These are phyloP conservation scores for Eimeria maxima DNA, from an alignment of 169 alveolate genomes.

Conservation along the genomic window DNA sequence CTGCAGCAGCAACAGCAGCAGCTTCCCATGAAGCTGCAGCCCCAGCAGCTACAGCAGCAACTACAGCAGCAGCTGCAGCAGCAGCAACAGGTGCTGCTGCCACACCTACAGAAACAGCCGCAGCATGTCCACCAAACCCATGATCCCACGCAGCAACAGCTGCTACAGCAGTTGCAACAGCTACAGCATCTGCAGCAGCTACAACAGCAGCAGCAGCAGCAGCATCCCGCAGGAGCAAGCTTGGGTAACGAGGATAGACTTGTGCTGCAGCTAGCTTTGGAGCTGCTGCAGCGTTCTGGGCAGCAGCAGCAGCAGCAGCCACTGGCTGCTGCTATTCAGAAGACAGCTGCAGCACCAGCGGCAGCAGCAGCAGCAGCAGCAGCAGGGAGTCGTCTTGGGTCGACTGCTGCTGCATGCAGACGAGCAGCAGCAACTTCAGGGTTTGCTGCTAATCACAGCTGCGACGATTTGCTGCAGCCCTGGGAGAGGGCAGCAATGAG, in stretches of 20 bases:
- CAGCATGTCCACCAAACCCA: too few relatives aligned
- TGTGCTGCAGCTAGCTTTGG: slow-evolving; percentile 39
- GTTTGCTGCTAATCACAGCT: background rate
- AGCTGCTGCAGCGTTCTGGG: slow-evolving; percentile 48
- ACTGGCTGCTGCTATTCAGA: too few relatives aligned
- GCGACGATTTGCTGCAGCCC: background rate
- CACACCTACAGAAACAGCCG: too few relatives aligned
- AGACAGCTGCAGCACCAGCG: background rate
- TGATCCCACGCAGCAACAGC: too few relatives aligned
- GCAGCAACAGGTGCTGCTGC: too few relatives aligned
- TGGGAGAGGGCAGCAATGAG: background rate
- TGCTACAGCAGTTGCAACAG: too few relatives aligned
- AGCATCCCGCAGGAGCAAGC: too few relatives aligned
- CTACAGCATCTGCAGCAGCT: too few relatives aligned
- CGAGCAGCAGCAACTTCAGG: background rate
- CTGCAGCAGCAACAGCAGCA: slow-evolving; percentile 24
- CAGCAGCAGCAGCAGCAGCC: slow-evolving; percentile 37
- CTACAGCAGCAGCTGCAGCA: too few relatives aligned
- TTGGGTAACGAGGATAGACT: background rate
- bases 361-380: slow-evolving; percentile 28
- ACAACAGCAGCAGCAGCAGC: too few relatives aligned
- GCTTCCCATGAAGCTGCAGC: too few relatives aligned
- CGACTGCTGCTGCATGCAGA: background rate
- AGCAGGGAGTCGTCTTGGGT: background rate
- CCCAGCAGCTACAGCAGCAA: too few relatives aligned